phyloP scores from a whole-genome alignment of 805 yeast species.

The Schizosaccharomyces octosporus region DNA sequence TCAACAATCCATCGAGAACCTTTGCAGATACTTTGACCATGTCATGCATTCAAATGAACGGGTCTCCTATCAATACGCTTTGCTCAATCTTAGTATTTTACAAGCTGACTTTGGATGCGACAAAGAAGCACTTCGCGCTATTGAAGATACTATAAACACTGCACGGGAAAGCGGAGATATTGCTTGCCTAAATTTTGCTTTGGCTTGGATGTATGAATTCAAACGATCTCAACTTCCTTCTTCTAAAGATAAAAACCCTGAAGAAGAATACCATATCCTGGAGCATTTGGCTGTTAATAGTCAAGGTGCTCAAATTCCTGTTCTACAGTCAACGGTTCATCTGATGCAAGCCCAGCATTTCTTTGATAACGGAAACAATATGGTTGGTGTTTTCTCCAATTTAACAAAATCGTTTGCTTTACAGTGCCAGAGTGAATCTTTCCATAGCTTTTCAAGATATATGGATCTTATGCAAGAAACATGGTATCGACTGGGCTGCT shows the following conservation, averaged over 20 bases:
- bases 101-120: constrained; percentile 45
- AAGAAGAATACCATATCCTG: neutral
- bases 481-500: neutral
- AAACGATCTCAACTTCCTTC: constrained; percentile 25
- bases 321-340: neutral
- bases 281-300: neutral
- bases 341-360: neutral
- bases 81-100: constrained; percentile 43
- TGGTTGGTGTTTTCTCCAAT: neutral
- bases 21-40: constrained; percentile 45
- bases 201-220: constrained; percentile 52
- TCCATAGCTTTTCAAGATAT: neutral
- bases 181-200: constrained; percentile 41
- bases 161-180: constrained; percentile 69
- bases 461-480: neutral
- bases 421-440: neutral
- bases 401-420: neutral
- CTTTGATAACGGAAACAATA: neutral
- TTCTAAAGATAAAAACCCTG: neutral
- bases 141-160: constrained; percentile 66
- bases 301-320: neutral
- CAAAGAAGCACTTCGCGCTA: constrained; percentile 42
- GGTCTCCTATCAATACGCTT: constrained; percentile 50
- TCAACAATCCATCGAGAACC: constrained; percentile 25
- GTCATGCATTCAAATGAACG: constrained; percentile 33